Percentiles rank a stretch among this genome's conserved stretches.
These are phyloP conservation scores for Monosporascus cannonballus DNA, from an alignment of 2,329 filamentous ascomycete genomes.

Conservation along the genomic window DNA sequence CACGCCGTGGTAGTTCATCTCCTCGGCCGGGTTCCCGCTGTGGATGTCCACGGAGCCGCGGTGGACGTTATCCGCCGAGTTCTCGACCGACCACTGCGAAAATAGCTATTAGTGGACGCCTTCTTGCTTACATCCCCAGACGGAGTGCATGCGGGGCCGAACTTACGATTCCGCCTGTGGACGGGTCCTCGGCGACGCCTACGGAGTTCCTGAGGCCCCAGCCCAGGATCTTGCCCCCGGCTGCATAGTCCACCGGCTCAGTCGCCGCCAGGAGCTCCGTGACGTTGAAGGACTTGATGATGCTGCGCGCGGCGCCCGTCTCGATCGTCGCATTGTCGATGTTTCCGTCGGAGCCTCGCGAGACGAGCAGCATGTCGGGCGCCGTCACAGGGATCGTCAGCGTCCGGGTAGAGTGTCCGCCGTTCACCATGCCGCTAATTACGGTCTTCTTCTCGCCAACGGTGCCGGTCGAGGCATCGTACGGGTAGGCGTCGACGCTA, in stretches of 20 bases:
- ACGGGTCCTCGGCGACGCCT: constrained; percentile 59
- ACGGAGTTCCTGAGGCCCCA: constrained; percentile 72
- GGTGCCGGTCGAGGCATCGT: constrained; percentile 47
- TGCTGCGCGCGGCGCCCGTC: constrained; percentile 40
- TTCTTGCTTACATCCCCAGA: too few species aligned
- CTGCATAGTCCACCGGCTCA: constrained; percentile 34
- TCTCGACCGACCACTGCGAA: constrained; percentile 54
- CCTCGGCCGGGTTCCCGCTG: constrained; percentile 64
- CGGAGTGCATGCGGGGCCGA: background rate
- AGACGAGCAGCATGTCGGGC: constrained; percentile 56
- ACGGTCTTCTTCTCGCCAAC: constrained; percentile 43
- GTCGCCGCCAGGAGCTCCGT: constrained; percentile 17
- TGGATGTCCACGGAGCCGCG: constrained; percentile 57
- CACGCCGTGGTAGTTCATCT: constrained; percentile 66
- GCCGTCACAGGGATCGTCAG: constrained; percentile 52
- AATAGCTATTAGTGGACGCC: background rate
- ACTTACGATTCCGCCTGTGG: constrained; percentile 37
- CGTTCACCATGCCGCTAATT: constrained; percentile 55
- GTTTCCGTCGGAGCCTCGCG: constrained; percentile 58
- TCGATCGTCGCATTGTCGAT: constrained; percentile 50
- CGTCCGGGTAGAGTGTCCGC: constrained; percentile 61
- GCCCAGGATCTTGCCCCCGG: constrained; percentile 44
- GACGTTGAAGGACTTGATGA: constrained; percentile 54
- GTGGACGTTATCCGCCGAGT: constrained; percentile 59
- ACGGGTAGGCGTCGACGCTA: constrained; percentile 59